Conservation (phyloP, 225 moss, liverwort and hornwort species). For the Polytrichum commune region DNA sequence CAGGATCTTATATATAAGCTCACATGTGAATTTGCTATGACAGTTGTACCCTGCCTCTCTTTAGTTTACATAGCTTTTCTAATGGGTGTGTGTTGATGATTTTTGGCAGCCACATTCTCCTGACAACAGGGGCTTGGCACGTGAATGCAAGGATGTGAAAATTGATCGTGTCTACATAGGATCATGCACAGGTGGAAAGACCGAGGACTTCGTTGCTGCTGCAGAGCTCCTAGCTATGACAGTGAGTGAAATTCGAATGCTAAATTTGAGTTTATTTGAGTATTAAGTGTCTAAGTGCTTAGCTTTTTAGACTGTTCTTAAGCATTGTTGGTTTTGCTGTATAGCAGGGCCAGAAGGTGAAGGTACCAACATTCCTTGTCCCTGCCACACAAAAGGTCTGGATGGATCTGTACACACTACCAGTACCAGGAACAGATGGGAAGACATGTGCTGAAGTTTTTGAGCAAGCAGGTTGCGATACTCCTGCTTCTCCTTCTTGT, state of each 20-base stretch:
- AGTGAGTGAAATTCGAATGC: constrained; percentile 26
- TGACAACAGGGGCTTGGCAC: constrained; percentile 83
- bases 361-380: constrained; percentile 94
- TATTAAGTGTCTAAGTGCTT: not conserved
- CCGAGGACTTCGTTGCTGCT: constrained; percentile 98
- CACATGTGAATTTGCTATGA: too few relatives aligned
- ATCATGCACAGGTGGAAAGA: constrained; percentile 98
- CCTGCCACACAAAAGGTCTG: constrained; percentile 99
- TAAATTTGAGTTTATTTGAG: not conserved
- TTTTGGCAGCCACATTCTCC: constrained; percentile 90
- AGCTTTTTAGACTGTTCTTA: too few relatives aligned
- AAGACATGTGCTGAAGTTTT: constrained; percentile 90
- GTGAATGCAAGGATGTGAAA: constrained; percentile 89
- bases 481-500: constrained; percentile 90
- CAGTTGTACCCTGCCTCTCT: too few relatives aligned
- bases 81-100: not conserved
- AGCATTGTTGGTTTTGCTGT: too few relatives aligned
- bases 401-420: constrained; percentile 89
- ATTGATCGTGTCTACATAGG: constrained; percentile 94
- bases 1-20: too few relatives aligned
- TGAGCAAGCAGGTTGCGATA: constrained; percentile 90
- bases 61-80: not conserved
- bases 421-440: constrained; percentile 76
- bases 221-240: constrained; percentile 73
- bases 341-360: constrained; percentile 72